Conservation (phyloP, 2,329 filamentous ascomycete species). For the Diaporthe sp. region DNA sequence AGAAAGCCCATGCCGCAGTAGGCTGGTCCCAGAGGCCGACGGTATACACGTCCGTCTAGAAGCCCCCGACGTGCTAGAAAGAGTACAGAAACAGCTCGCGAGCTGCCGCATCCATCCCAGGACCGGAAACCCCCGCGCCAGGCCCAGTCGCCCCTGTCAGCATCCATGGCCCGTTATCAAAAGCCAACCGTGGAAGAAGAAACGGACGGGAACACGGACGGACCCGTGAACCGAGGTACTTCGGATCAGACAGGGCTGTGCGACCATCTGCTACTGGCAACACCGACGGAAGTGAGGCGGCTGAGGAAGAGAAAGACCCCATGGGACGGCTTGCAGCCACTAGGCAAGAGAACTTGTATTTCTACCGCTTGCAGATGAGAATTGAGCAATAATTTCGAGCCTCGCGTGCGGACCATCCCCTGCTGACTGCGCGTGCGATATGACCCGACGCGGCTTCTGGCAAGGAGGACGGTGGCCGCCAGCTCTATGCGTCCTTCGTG, state of each 20-base stretch:
- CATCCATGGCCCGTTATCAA: slow-evolving; percentile 38
- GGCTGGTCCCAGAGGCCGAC: slow-evolving; percentile 3
- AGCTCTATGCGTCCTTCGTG: neutral
- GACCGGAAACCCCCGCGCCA: neutral
- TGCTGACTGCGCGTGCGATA: neutral
- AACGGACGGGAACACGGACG: slow-evolving; percentile 25
- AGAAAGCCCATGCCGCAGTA: neutral
- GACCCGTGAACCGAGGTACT: neutral
- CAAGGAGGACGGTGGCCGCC: neutral
- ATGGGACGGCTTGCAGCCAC: slow-evolving; percentile 34
- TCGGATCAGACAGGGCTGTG: neutral
- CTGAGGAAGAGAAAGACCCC: slow-evolving; percentile 36
- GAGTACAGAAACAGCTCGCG: neutral
- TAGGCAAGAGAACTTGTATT: slow-evolving; percentile 27
- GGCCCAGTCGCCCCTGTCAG: neutral
- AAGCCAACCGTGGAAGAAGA: slow-evolving; percentile 38
- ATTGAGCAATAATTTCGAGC: neutral
- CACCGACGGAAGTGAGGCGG: slow-evolving; percentile 27
- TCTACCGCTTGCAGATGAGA: slow-evolving; percentile 32
- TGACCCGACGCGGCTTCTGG: neutral
- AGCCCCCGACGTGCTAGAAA: neutral
- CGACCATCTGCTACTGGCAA: neutral
- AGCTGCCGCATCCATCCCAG: neutral
- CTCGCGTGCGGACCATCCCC: neutral
- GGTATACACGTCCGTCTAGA: slow-evolving; percentile 38